Evolutionary conservation across 2,329 filamentous ascomycete species (phyloP), one percentile per base, ranked within the genome.

Genomic region (Moelleriella libera): DNA sequence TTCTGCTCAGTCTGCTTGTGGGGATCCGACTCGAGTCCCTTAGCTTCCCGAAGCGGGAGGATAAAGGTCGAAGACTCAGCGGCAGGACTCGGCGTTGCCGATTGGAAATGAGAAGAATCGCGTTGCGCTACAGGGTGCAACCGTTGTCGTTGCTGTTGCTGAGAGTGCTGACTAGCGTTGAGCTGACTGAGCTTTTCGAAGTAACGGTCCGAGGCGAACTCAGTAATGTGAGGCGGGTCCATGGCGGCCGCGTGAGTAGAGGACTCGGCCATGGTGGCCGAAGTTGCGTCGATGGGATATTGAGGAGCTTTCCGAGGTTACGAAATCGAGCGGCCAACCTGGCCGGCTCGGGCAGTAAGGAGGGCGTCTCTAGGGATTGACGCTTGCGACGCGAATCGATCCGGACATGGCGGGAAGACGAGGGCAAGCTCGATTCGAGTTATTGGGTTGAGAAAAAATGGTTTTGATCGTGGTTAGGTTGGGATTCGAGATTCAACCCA

Each of bases 121-220:
- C 32, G 4, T 9, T 12, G 30, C 41, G 5, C n/a, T 12, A 28
- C 31, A 3, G 5, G 14, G 12, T 29, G 14, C 7, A 14, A 7
- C 47, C 30, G 46, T 45, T 14, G 30, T 14, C 34, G 51, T 51
- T 52, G 57, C 48, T 67, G 65, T 52, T 64, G 60, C 53, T 70
- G 68, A 14, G 64, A 65, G 53, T 63, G 68, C 31, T 72, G 65
- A 34, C 32, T 51, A 58, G 68, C 70, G 59, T 64, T 75, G 55
- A 67, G 70, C 63, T 78, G 74, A 49, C 67, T 70, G 51, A 82
- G 61, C 63, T 83, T 83, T 47, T 73, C 71, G 53, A 81, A 78
- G 58, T 80, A 83, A 53, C 75, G 75, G 61, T 76, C 69, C 43
- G 79, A 83, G 51, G 77, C 79, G 63, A 83, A 83, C 61, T 83